Evolutionary conservation across 1,284 basidiomycete genomes (phyloP).

Genomic region (Rhodotorula glutinis): DNA sequence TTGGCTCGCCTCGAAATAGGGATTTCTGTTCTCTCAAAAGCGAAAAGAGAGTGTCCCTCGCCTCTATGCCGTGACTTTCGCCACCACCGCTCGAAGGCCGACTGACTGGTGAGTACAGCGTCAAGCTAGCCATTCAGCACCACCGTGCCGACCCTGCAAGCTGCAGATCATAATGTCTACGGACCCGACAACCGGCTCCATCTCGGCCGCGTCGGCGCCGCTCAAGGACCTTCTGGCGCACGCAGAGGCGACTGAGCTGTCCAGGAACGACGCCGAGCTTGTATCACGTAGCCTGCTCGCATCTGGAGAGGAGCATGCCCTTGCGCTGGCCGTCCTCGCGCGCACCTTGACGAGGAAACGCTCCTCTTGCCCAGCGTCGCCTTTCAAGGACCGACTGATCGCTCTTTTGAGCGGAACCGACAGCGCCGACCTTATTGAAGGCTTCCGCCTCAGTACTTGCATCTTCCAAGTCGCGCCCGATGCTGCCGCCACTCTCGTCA

Average conservation of each 20-base stretch:
- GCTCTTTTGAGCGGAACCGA: slow-evolving; percentile 26
- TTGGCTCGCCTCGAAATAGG: too few species aligned
- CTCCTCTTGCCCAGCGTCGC: slow-evolving; percentile 13
- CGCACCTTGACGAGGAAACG: slow-evolving; percentile 12
- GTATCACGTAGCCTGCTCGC: not conserved
- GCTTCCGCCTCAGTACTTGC: slow-evolving; percentile 62
- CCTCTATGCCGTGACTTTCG: too few species aligned
- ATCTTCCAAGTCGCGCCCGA: slow-evolving; percentile 72
- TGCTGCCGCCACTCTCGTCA: slow-evolving; percentile 59
- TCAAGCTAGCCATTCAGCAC: too few species aligned
- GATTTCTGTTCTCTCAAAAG: too few species aligned
- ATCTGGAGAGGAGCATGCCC: not conserved
- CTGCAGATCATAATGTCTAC: too few species aligned
- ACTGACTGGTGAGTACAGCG: too few species aligned
- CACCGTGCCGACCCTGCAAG: too few species aligned
- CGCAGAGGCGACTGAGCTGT: not conserved
- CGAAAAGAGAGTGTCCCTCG: too few species aligned
- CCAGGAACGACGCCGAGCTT: not conserved
- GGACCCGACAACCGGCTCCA: too few species aligned
- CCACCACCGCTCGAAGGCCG: too few species aligned
- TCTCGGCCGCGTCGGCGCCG: not conserved
- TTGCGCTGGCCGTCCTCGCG: slow-evolving; percentile 25
- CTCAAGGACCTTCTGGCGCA: slow-evolving; percentile 12
- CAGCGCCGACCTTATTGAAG: slow-evolving; percentile 27
- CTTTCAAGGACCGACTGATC: slow-evolving; percentile 8